These are phyloP conservation scores for Linderniella brevidens DNA, from an alignment of 257 asterid species.

Conservation along the genomic window DNA sequence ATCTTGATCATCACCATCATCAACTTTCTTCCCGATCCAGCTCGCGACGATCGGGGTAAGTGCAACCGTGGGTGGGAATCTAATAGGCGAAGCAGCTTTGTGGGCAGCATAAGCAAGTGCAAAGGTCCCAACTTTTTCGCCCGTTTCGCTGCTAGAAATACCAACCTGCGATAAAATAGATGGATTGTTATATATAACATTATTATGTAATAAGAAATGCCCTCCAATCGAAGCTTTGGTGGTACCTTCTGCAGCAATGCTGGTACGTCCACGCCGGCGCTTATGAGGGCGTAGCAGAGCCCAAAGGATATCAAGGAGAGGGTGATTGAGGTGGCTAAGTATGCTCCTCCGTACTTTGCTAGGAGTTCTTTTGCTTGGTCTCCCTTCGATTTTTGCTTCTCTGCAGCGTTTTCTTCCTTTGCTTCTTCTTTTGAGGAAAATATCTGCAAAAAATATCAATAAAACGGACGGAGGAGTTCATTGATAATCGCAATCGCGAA, in stretches of 20 bases:
- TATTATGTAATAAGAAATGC: not conserved
- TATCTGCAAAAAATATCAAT: conserved; percentile 21
- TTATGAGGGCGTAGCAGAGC: conserved; percentile 62
- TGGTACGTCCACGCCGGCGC: conserved; percentile 76
- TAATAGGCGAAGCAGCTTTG: conserved; percentile 94
- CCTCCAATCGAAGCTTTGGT: not conserved
- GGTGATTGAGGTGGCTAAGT: conserved; percentile 82
- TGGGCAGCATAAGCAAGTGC: conserved; percentile 97
- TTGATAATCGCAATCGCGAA: not conserved
- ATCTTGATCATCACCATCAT: conserved; percentile 5
- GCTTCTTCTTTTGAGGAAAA: conserved; percentile 52
- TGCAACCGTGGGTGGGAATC: conserved; percentile 95
- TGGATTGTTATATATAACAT: no score
- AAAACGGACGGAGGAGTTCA: not conserved
- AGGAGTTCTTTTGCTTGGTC: conserved; percentile 78
- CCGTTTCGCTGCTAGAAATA: conserved; percentile 44
- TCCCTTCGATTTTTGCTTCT: conserved; percentile 45
- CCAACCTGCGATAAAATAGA: conserved; percentile 38
- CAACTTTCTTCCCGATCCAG: conserved; percentile 89
- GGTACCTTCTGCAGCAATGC: conserved; percentile 59
- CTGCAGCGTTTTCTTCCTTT: conserved; percentile 18
- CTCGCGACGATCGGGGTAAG: conserved; percentile 80
- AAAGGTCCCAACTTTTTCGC: conserved; percentile 89
- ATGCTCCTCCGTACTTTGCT: conserved; percentile 92
- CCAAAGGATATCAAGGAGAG: conserved; percentile 79